Evolutionary conservation across 108 stramenopile genomes (phyloP).

Genomic region (Skeletonema tropicum): DNA sequence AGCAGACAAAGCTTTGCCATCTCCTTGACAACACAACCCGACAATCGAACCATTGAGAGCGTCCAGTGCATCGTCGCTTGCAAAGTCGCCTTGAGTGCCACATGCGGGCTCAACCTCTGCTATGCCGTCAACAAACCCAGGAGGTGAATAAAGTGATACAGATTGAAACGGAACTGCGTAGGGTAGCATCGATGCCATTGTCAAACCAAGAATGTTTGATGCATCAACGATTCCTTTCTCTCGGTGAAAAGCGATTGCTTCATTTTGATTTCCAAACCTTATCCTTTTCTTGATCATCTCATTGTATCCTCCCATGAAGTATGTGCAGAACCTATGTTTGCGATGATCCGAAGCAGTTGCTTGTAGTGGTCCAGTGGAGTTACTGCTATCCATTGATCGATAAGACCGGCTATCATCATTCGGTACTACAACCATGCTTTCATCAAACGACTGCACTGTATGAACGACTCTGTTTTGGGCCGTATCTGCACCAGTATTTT

Average conservation of each 20-base stretch:
- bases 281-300: constrained; percentile 35
- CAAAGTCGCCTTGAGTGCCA: constrained; percentile 40
- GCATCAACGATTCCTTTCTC: constrained; percentile 56
- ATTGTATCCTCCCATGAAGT: constrained; percentile 61
- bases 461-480: neutral
- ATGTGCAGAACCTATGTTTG: constrained; percentile 66
- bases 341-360: constrained; percentile 58
- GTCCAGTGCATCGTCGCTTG: constrained; percentile 45
- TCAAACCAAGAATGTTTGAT: constrained; percentile 64
- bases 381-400: constrained; percentile 2
- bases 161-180: constrained; percentile 53
- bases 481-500: neutral
- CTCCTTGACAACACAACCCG: constrained; percentile 60
- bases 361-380: constrained; percentile 25
- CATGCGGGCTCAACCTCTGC: constrained; percentile 11
- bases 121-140: constrained; percentile 30
- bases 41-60: constrained; percentile 74
- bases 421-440: neutral
- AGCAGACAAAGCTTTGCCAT: constrained; percentile 1
- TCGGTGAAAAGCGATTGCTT: constrained; percentile 34
- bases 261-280: constrained; percentile 19
- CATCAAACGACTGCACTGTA: neutral
- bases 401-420: neutral
- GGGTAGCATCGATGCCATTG: constrained; percentile 46
- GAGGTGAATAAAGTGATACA: constrained; percentile 29